phyloP scores from a whole-genome alignment of 805 yeast genomes.

The Monosporozyma servazzii region DNA sequence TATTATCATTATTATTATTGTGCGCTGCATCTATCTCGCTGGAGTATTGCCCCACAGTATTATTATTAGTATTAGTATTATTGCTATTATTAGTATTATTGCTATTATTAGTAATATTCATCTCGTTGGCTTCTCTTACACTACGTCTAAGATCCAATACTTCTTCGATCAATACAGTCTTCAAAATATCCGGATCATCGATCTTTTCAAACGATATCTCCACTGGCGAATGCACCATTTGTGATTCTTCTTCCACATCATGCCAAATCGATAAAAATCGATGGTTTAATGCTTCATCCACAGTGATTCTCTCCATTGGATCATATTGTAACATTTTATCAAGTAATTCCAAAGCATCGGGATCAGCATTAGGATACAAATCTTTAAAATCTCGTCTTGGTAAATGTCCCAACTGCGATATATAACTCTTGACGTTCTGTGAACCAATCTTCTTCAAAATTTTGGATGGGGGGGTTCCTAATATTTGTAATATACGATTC shows the following conservation, averaged over 20 bases:
- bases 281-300: constrained; percentile 78
- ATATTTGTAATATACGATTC: constrained; percentile 69
- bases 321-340: constrained; percentile 75
- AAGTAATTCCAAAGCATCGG: constrained; percentile 71
- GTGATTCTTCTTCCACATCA: constrained; percentile 82
- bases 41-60: too few species aligned
- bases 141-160: constrained; percentile 67
- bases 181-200: constrained; percentile 71
- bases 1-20: too few species aligned
- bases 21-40: too few species aligned
- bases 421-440: constrained; percentile 82
- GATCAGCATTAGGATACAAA: constrained; percentile 75
- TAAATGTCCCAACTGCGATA: constrained; percentile 73
- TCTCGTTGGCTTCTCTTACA: constrained; percentile 41
- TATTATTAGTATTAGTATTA: too few species aligned
- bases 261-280: constrained; percentile 86
- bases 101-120: not conserved
- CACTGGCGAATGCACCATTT: constrained; percentile 73
- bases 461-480: constrained; percentile 81
- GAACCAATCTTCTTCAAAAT: constrained; percentile 65
- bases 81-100: too few species aligned
- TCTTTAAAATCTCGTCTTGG: constrained; percentile 58
- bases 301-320: constrained; percentile 74
- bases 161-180: constrained; percentile 66
- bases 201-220: constrained; percentile 61